Evolutionary conservation across 2,329 filamentous ascomycete genomes (phyloP).

Genomic region (Colletotrichum musicola): DNA sequence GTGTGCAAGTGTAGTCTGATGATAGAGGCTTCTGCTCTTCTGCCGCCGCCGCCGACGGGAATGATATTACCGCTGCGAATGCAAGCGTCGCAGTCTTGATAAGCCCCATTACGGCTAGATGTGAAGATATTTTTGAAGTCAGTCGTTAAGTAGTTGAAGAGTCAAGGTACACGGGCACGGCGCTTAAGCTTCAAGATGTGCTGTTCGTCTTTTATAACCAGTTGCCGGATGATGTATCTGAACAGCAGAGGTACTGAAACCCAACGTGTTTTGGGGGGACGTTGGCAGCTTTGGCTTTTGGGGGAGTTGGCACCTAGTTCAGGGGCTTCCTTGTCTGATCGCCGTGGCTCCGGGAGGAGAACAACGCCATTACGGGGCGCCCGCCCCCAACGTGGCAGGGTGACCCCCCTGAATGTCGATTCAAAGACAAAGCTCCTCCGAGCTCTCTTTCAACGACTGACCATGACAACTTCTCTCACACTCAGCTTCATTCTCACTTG

Average conservation of each 20-base stretch:
- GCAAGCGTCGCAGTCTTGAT: background rate
- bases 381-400: conserved; percentile 5
- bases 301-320: background rate
- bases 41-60: background rate
- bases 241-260: conserved; percentile 22
- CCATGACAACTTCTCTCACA: background rate
- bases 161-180: background rate
- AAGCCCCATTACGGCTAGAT: background rate
- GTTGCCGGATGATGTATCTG: background rate
- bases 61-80: background rate
- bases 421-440: background rate
- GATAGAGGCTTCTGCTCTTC: conserved; percentile 20
- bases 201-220: conserved; percentile 8
- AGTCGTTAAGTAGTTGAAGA: too few relatives aligned
- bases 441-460: conserved; percentile 11
- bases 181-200: background rate
- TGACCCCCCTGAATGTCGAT: background rate
- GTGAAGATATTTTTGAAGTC: background rate
- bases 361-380: conserved; percentile 1
- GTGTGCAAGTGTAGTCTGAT: conserved; percentile 42
- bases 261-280: conserved; percentile 8
- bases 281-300: background rate
- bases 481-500: background rate
- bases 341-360: conserved; percentile 1
- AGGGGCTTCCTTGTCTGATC: conserved; percentile 36